Base-by-base conservation (phyloP, 352 stramenopile genomes). In the Pilasporangium apinafurcum region DNA sequence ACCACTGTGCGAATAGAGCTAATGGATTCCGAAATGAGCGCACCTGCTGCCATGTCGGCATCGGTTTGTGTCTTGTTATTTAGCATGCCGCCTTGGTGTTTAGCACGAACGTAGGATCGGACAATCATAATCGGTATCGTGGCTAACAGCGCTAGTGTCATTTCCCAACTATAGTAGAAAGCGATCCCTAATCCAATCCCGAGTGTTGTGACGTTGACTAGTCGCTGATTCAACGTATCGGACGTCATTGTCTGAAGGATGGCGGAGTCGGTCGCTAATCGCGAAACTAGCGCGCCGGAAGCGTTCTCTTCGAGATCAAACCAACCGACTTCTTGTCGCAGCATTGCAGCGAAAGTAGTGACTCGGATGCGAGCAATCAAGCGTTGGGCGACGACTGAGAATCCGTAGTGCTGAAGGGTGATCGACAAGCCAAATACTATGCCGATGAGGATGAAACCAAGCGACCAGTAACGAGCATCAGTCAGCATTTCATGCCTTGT, bases 281-380 rank as follows among this genome's bases (percentile, higher is more conserved):
- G 62, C n/a, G 63, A 51, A 0, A 74, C 51, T 17, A 91, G 53
- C 12, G 65, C 68, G 12, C 79, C 79, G 1, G 73, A 70, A 9
- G 70, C 51, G 39, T 88, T 80, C 16, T 75, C 39, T 12, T 73
- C 44, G 12, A 53, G 17, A 44, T 92, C 74, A 57, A 89, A 89
- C 65, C 72, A 92, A 5, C 56, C 74, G 16, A 86, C 40, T 33
- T 92, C 68, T 52, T 87, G 75, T 16, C 45, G 46, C 3, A 90
- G 46, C 50, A 86, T 83, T 8, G 65, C 51, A 18, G 30, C 39
- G 37, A 71, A 83, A 5, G 62, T 51, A 2, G 17, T 1, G 0
- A 53, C 35, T 0, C 68, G 57, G 2, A 83, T 32, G 4, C 67
- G 56, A 16, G 32, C 30, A 3, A 73, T 70, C 21, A 85, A 56